Percentiles rank a stretch among this genome's conserved stretches.
Evolutionary conservation across 495 filamentous ascomycete genomes (phyloP).

Genomic region (Hypoxylon fragiforme): DNA sequence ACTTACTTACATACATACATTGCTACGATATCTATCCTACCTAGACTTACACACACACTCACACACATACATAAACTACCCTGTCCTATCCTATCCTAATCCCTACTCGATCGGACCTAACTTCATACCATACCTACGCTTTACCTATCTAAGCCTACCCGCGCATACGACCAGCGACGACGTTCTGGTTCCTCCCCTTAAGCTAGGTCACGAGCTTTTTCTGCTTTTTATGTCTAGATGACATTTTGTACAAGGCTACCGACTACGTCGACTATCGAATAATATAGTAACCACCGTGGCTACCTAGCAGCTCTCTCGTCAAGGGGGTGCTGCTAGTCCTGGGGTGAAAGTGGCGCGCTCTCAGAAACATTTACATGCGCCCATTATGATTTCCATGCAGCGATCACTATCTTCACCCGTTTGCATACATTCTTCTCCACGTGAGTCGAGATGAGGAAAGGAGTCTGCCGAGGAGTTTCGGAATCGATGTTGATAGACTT

Average conservation of each 20-base stretch:
- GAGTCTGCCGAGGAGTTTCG: conserved; percentile 16
- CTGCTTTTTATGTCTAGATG: conserved; percentile 24
- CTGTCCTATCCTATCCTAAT: conserved; percentile 11
- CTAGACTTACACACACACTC: not conserved
- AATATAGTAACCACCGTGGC: conserved; percentile 30
- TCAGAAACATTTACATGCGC: conserved; percentile 39
- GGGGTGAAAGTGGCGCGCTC: conserved; percentile 26
- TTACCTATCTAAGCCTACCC: conserved; percentile 26
- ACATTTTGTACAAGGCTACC: conserved; percentile 11
- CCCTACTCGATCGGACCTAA: conserved; percentile 9
- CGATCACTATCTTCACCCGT: conserved; percentile 57
- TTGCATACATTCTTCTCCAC: conserved; percentile 53
- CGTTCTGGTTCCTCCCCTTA: conserved; percentile 7
- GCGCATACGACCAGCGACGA: conserved; percentile 5
- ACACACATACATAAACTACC: conserved; percentile 15
- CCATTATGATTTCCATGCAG: conserved; percentile 60
- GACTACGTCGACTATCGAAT: conserved; percentile 21
- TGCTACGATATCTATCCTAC: conserved; percentile 3
- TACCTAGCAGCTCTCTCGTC: conserved; percentile 28
- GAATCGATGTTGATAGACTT: conserved; percentile 1
- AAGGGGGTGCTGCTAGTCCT: conserved; percentile 30
- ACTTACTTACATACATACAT: conserved; percentile 5
- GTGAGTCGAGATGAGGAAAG: conserved; percentile 43
- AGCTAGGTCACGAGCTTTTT: conserved; percentile 7
- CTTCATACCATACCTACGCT: conserved; percentile 16